These are phyloP conservation scores for Solanum clarkiae DNA, from an alignment of 257 asterid genomes.

Conservation along the genomic window DNA sequence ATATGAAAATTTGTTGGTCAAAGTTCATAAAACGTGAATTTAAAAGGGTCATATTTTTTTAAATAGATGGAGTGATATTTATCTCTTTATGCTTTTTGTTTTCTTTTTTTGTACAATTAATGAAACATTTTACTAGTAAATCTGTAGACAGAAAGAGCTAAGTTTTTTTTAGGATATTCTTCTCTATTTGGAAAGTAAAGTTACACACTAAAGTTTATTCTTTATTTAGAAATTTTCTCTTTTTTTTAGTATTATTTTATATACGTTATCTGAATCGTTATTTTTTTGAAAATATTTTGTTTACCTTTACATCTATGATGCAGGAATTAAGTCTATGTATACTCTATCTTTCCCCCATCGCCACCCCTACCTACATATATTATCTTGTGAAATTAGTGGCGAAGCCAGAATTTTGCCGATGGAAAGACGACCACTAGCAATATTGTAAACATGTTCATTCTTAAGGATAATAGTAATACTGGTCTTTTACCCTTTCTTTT, in stretches of 20 bases:
- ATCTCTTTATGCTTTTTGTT: not conserved
- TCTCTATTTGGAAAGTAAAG: not conserved
- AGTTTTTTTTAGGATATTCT: not conserved
- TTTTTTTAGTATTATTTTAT: not conserved
- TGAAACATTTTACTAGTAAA: not conserved
- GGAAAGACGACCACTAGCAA: too few species aligned
- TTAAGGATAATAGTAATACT: too few species aligned
- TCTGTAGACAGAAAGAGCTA: not conserved
- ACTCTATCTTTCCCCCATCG: too few species aligned
- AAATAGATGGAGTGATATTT: not conserved
- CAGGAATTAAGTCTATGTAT: not conserved
- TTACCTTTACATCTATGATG: not conserved
- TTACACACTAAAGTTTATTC: not conserved
- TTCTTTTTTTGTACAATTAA: not conserved
- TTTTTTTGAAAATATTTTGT: not conserved
- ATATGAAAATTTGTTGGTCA: not conserved
- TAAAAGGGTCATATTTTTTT: not conserved
- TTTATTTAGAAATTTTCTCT: not conserved
- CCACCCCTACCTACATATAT: too few species aligned
- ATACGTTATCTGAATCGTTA: not conserved
- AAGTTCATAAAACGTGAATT: not conserved
- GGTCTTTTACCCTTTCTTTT: too few species aligned
- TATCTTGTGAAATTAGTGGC: too few species aligned
- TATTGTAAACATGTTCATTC: too few species aligned
- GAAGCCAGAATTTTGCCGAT: too few species aligned